Evolutionary conservation across 2,329 filamentous ascomycete genomes (phyloP), one percentile per base, ranked within the genome.

Genomic region (Sporothrix schenckii): DNA sequence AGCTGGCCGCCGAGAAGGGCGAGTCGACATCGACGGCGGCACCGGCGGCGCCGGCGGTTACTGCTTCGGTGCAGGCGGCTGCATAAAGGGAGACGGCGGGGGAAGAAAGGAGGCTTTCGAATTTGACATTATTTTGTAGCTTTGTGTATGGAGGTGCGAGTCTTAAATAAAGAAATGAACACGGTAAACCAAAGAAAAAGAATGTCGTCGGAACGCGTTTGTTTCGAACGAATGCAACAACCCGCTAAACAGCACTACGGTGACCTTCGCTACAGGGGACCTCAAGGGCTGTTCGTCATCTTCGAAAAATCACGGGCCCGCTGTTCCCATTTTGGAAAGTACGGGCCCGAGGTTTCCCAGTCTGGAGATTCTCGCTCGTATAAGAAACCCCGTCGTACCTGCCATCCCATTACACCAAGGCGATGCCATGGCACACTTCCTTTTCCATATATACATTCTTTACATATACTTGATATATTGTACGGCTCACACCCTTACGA

Each of bases 1-100:
- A 71, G 65, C 72, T 67, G 39, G 53, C 70, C 13, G 52, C 69
- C 14, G 67, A 74, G n/a, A 44, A 65, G 58, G 61, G 41, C 7
- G n/a, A 41, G 44, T 24, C 58, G 44, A 4, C 39, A 34, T 30
- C 53, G 30, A 24, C 44, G 3, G 24, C 67, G 14, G 13, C 49
- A 6, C 6, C 53, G 9, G 13, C 61, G 1, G 27, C 63, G 2
- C 39, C 67, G 10, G 54, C 34, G 2, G 70, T 27, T 16, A 47
- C 52, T 10, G 24, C 44, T 7, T 67, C 69, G 0, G 66, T 69
- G 11, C 19, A 39, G 30, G 69, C 58, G 4, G 41, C 63, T 4
- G 70, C 70, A 16, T 72, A 70, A 16, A 39, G 21, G 39, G 39
- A 16, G 4, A 19, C 7, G 16, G 1, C 21, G 16, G 49, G 14